A percentile compares a stretch with the other conserved stretches of the same genome.
These are phyloP conservation scores for Talaromyces sp. DNA, from an alignment of 2,329 filamentous ascomycete species.

Conservation along the genomic window DNA sequence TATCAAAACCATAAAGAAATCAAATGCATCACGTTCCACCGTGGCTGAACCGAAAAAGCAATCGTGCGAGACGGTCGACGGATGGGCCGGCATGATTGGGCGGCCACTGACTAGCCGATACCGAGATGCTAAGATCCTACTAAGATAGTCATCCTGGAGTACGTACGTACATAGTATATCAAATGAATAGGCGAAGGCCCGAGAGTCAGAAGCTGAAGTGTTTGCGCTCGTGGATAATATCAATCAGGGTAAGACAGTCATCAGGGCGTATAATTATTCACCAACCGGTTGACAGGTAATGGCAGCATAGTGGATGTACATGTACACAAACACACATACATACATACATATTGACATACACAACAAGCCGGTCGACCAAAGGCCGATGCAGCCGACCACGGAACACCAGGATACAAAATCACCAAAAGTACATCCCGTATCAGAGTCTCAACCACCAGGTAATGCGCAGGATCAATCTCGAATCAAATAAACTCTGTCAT, in stretches of 20 bases:
- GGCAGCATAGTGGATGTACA: no score
- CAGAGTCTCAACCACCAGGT: background rate
- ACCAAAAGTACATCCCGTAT: background rate
- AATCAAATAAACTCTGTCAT: background rate
- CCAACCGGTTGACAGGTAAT: background rate
- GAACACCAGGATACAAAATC: background rate
- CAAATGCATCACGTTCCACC: slow-evolving; percentile 2
- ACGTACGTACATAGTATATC: no score
- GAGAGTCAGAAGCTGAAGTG: background rate
- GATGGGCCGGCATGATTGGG: background rate
- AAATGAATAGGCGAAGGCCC: background rate
- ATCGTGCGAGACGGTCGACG: background rate
- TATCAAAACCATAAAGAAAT: background rate
- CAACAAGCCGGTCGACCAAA: background rate
- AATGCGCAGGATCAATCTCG: background rate
- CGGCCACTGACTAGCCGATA: background rate
- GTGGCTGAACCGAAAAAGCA: background rate
- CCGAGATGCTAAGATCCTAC: background rate
- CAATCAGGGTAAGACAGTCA: background rate
- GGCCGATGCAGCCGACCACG: slow-evolving; percentile 1
- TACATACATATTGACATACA: background rate
- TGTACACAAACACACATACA: background rate
- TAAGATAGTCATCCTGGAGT: background rate
- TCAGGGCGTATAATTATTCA: background rate
- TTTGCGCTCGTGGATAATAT: background rate